Conservation (phyloP, 768 basidiomycete species). For the Xerocomellus dryophilus region DNA sequence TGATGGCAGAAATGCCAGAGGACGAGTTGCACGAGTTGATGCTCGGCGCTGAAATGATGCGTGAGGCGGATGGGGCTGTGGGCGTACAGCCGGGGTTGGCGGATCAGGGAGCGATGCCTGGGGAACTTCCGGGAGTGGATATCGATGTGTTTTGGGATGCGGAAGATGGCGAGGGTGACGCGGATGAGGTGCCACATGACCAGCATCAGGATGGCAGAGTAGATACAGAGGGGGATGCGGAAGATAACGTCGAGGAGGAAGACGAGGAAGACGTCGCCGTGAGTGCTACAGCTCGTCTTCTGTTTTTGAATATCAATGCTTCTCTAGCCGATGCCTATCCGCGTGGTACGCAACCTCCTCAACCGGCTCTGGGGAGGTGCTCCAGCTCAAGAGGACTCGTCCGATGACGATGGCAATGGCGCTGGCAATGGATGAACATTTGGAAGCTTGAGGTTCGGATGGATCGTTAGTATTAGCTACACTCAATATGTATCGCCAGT, state of each 20-base stretch:
- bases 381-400: conserved; percentile 16
- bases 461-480: background rate
- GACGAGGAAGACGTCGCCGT: conserved; percentile 49
- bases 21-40: conserved; percentile 62
- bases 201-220: conserved; percentile 28
- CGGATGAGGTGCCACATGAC: conserved; percentile 14
- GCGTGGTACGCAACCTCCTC: conserved; percentile 56
- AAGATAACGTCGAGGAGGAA: conserved; percentile 37
- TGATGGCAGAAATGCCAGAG: conserved; percentile 50
- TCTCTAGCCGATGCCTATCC: conserved; percentile 56
- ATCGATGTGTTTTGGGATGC: conserved; percentile 22
- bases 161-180: conserved; percentile 30
- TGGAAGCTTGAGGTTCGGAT: background rate
- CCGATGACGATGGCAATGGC: conserved; percentile 20
- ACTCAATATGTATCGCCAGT: background rate
- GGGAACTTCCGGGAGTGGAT: conserved; percentile 45
- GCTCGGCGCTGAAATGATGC: conserved; percentile 43
- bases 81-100: conserved; percentile 26
- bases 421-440: background rate
- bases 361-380: conserved; percentile 56
- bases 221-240: conserved; percentile 34
- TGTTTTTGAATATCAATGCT: background rate
- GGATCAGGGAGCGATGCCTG: conserved; percentile 36
- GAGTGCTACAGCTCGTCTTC: conserved; percentile 16
- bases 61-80: conserved; percentile 28